Evolutionary conservation across 2,329 filamentous ascomycete genomes (phyloP), one percentile per base, ranked within the genome.

Genomic region (Metarhizium brunneum): DNA sequence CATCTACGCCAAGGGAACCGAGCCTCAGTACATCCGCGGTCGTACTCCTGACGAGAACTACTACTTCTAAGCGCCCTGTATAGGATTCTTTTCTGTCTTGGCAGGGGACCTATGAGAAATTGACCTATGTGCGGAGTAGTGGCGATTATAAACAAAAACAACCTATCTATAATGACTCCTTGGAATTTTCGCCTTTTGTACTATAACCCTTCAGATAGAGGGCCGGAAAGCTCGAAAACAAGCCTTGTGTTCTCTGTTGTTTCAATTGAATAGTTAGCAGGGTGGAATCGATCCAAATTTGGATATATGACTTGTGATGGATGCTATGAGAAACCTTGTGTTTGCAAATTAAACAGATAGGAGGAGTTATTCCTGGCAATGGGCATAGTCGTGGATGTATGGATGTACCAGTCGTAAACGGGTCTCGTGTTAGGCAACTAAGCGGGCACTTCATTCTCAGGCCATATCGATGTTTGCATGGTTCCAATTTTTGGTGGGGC

Each of bases 41-140:
- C 83, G 92, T 60, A 91, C 87, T 58, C 82, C 87, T 54, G 92
- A 97, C 69, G 94, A 97, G 87, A 92, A 91, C 76, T 94, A 86
- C 77, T 96, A 95, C 80, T 96, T 90, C 76, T 87, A 52, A 25
- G 16, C 38, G 48, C 30, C 7, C 8, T 40, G 14, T 14, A 30
- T 50, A 38, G 7, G 25, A 10, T n/a, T 30, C 7, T 48, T 48
- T 29, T 29, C 4, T 30, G 45, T 48, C 20, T 48, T 29, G 45
- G 30, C 13, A 16, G 7, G 25, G 25, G 25, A 48, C 20, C 45
- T 48, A 25, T 55, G 50, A 25, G n/a, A 43, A 18, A 3, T 45
- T 20, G 42, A 45, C n/a, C n/a, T 50, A 38, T n/a, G 11, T 40
- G 29, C 14, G 36, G 45, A 50, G 5, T 13, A 13, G 20, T 29